phyloP scores from a whole-genome alignment of 805 yeast genomes.

The Candida silvicultrix region DNA sequence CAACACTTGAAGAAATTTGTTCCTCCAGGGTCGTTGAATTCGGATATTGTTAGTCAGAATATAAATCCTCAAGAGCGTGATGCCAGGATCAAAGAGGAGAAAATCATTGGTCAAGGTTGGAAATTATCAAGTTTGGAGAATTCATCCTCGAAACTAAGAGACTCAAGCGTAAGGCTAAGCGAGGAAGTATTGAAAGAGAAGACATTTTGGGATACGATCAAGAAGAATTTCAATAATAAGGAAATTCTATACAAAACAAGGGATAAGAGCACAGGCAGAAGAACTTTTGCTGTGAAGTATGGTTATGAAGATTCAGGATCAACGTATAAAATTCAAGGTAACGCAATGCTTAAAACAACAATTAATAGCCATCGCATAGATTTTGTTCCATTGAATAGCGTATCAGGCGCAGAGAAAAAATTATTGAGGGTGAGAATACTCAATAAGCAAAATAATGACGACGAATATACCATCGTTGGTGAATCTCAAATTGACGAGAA shows the following conservation, averaged over 20 bases:
- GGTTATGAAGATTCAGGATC: slow-evolving; percentile 94
- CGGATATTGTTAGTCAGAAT: slow-evolving; percentile 26
- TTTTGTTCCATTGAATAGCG: slow-evolving; percentile 29
- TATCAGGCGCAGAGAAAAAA: slow-evolving; percentile 32
- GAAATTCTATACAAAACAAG: slow-evolving; percentile 67
- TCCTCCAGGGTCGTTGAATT: slow-evolving; percentile 67
- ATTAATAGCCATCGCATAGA: slow-evolving; percentile 32
- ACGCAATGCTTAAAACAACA: slow-evolving; percentile 60
- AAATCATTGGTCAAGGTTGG: slow-evolving; percentile 58
- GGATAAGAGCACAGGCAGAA: slow-evolving; percentile 46
- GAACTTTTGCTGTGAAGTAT: slow-evolving; percentile 70
- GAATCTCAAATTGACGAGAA: slow-evolving; percentile 33
- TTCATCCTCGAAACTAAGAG: slow-evolving; percentile 44
- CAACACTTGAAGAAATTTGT: slow-evolving; percentile 70
- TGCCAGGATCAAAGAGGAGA: slow-evolving; percentile 15
- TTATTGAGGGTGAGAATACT: slow-evolving; percentile 55
- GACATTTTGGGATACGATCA: slow-evolving; percentile 54
- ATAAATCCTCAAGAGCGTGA: slow-evolving; percentile 17
- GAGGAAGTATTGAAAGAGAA: slow-evolving; percentile 56
- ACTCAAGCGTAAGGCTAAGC: slow-evolving; percentile 44
- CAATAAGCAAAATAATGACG: slow-evolving; percentile 44
- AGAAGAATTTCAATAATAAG: slow-evolving; percentile 25
- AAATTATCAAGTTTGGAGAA: slow-evolving; percentile 62
- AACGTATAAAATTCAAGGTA: slow-evolving; percentile 54
- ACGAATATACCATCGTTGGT: slow-evolving; percentile 50